Base-by-base conservation (phyloP, 2,329 filamentous ascomycete genomes). In the Diaporthe nobilis region DNA sequence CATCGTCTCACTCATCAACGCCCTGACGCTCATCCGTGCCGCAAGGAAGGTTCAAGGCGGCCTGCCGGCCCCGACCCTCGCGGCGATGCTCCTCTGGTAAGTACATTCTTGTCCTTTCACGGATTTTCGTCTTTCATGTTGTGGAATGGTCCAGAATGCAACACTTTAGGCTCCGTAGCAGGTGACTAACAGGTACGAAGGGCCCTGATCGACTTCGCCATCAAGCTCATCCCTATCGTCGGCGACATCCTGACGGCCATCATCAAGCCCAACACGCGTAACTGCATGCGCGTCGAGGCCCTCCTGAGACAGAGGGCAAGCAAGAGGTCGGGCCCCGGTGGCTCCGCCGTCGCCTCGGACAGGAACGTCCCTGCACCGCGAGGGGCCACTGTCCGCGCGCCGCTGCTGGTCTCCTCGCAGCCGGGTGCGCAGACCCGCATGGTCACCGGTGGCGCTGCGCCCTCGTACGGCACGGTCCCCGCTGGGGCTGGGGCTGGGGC, bases 241-340 rank as follows among this genome's bases (percentile, higher is more conserved):
- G 75, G 75, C 15, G 75, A 77, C 13, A n/a, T 77, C 8, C 73
- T 77, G 7, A 75, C 75, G 0, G 75, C 75, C 20, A 60, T 77
- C 7, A 70, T 77, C 42, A 77, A 77, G 75, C 75, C 75, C 6
- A 77, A 77, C 47, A 77, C 75, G 28, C 68, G 75, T 8, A 77
- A 77, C 55, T 65, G 63, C 47, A 55, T 75, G 75, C 39, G 57
- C 17, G 63, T 77, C 6, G 75, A 77, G 70, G 57, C 37, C 13
- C 47, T 73, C 28, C 61, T 77, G 70, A 31, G 53, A 57, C 47
- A 61, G 61, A 73, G 37, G 70, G 75, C 55, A 22, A 51, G 39
- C 39, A 68, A 25, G 70, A 71, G 63, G 55, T 17, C 51, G n/a
- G 37, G 73, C 39, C 44, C 63, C 34, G 49, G 17, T 31, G 49